A percentile compares a stretch with the other conserved stretches of the same genome.
Evolutionary conservation across 202 grass and related monocot species (phyloP).

Genomic region (Panicum hallii): DNA sequence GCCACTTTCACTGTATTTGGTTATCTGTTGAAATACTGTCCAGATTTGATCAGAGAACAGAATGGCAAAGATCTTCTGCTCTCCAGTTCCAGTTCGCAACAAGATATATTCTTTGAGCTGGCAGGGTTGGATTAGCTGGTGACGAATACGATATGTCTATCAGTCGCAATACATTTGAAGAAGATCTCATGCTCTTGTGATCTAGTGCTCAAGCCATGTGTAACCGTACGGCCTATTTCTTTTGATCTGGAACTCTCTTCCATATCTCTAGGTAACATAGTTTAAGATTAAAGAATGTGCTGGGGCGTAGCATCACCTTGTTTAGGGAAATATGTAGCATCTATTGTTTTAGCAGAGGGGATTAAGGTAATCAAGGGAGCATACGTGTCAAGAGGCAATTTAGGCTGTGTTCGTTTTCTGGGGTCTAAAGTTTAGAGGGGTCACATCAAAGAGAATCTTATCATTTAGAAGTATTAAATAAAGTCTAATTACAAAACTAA

Average conservation of each 20-base stretch:
- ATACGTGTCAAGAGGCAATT: slow-evolving; percentile 4
- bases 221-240: slow-evolving; percentile 25
- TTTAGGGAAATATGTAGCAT: not conserved
- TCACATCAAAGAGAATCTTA: too few relatives aligned
- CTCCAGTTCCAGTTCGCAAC: not conserved
- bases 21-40: not conserved
- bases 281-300: not conserved
- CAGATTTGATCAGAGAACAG: slow-evolving; percentile 18
- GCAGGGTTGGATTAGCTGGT: not conserved
- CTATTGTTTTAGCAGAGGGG: not conserved
- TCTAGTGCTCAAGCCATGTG: slow-evolving; percentile 29
- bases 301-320: not conserved
- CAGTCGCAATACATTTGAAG: slow-evolving; percentile 19
- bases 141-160: not conserved
- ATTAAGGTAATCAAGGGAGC: slow-evolving; percentile 9
- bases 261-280: not conserved
- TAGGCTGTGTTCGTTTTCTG: too few relatives aligned
- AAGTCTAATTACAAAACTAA: too few relatives aligned
- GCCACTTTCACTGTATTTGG: not conserved
- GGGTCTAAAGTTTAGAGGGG: too few relatives aligned
- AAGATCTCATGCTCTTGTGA: slow-evolving; percentile 25
- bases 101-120: slow-evolving; percentile 7
- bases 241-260: not conserved
- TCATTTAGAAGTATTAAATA: too few relatives aligned
- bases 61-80: not conserved